Conservation (phyloP, 2,329 filamentous ascomycete species). For the Pseudonectria buxi region DNA sequence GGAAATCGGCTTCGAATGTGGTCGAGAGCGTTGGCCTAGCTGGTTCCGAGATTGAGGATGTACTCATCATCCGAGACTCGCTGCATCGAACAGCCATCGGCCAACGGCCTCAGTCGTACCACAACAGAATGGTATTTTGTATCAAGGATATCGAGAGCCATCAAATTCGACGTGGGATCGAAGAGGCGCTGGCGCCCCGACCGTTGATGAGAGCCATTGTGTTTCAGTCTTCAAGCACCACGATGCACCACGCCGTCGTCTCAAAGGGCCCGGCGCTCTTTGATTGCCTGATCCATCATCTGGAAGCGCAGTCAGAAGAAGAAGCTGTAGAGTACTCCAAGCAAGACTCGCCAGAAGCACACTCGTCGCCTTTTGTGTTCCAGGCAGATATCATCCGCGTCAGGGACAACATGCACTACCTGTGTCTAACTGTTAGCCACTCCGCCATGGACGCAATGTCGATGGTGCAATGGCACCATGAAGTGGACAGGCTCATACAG, state of each 20-base stretch:
- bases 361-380: constrained; percentile 26
- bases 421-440: constrained; percentile 29
- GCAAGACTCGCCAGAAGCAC: constrained; percentile 10
- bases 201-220: constrained; percentile 26
- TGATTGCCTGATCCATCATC: constrained; percentile 18
- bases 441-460: constrained; percentile 30
- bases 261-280: constrained; percentile 15
- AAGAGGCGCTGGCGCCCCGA: constrained; percentile 19
- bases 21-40: constrained; percentile 12
- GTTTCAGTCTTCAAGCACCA: constrained; percentile 9
- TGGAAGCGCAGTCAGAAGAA: constrained; percentile 13
- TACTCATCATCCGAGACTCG: constrained; percentile 24
- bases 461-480: constrained; percentile 25
- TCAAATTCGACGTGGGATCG: constrained; percentile 22
- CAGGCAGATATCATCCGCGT: constrained; percentile 19
- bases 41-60: constrained; percentile 19
- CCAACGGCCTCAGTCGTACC: constrained; percentile 28
- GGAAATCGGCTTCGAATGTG: constrained; percentile 4
- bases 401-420: constrained; percentile 8
- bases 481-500: constrained; percentile 26
- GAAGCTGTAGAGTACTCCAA: constrained; percentile 15
- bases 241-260: constrained; percentile 24
- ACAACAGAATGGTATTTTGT: constrained; percentile 27
- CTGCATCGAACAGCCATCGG: constrained; percentile 26
- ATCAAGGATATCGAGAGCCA: constrained; percentile 11